A percentile compares a stretch with the other conserved stretches of the same genome.
Conservation (phyloP, 2,329 filamentous ascomycete genomes). For the Grosmannia huntii region DNA sequence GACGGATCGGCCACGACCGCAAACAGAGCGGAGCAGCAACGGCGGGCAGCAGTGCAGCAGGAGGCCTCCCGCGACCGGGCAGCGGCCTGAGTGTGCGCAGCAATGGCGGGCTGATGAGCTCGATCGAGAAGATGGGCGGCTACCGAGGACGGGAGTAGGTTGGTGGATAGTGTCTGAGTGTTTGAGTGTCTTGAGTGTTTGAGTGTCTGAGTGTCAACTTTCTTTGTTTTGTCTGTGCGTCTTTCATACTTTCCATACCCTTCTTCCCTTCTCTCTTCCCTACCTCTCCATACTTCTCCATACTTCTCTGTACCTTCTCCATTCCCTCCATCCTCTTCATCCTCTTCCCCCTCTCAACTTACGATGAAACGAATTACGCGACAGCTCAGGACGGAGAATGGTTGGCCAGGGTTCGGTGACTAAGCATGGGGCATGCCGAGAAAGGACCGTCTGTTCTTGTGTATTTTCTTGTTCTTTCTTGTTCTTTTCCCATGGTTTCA, state of each 20-base stretch:
- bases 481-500: neutral
- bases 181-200: neutral
- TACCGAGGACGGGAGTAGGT: constrained; percentile 29
- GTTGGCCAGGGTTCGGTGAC: neutral
- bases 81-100: constrained; percentile 41
- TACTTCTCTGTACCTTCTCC: neutral
- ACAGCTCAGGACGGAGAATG: neutral
- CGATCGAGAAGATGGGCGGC: constrained; percentile 78
- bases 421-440: neutral
- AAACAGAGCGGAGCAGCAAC: constrained; percentile 24
- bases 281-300: neutral
- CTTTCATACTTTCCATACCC: neutral
- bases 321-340: neutral
- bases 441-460: neutral
- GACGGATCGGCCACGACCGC: constrained; percentile 30
- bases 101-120: constrained; percentile 56
- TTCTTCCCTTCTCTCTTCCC: neutral
- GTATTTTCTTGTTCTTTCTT: neutral
- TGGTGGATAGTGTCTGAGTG: neutral
- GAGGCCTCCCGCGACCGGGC: constrained; percentile 31
- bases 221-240: neutral
- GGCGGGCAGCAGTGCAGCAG: neutral
- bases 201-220: neutral
- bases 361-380: neutral
- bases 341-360: neutral